phyloP scores from a whole-genome alignment of 306 rosid species.

The Acacia crassicarpa region DNA sequence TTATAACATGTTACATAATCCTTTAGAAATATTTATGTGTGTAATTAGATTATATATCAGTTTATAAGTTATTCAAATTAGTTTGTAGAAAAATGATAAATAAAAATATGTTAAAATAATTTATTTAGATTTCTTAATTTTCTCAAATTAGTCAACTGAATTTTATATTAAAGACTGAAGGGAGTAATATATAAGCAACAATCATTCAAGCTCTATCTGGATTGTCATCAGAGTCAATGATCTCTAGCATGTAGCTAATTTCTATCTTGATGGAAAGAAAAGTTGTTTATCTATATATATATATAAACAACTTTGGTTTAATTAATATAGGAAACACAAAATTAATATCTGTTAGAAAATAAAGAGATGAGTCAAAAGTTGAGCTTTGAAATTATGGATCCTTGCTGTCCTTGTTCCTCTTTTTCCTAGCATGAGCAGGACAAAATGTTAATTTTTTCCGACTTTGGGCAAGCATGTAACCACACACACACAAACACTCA shows the following conservation, averaged over 20 bases:
- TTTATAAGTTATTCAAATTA: too few species aligned
- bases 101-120: too few species aligned
- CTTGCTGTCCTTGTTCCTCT: slow-evolving; percentile 27
- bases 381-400: slow-evolving; percentile 19
- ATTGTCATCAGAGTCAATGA: not conserved
- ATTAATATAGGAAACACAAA: not conserved
- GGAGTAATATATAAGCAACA: not conserved
- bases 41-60: too few species aligned
- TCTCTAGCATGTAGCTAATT: not conserved
- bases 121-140: too few species aligned
- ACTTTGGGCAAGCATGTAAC: not conserved
- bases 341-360: not conserved
- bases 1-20: too few species aligned
- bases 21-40: too few species aligned
- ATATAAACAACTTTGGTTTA: not conserved
- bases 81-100: too few species aligned
- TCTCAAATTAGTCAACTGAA: too few species aligned
- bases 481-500: not conserved
- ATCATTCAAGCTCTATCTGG: not conserved
- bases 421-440: slow-evolving; percentile 29
- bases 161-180: too few species aligned
- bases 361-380: slow-evolving; percentile 20
- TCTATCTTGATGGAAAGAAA: not conserved
- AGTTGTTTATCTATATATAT: not conserved
- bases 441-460: not conserved